Evolutionary conservation across 768 basidiomycete species (phyloP), one percentile per base, ranked within the genome.

Genomic region (Mycena rosella): DNA sequence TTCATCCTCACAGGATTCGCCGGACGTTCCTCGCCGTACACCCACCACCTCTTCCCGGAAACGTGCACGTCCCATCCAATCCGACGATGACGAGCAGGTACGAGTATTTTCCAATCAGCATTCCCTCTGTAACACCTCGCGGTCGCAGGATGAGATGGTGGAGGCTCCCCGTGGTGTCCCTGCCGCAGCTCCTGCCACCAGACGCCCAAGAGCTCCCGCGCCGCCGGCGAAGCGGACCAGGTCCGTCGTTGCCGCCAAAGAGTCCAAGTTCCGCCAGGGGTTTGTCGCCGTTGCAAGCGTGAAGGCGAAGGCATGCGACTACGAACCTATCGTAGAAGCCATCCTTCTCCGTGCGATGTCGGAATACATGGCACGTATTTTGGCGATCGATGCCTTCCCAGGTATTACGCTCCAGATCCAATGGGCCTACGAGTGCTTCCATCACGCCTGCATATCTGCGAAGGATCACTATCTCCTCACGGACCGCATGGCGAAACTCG

Each of bases 261-360:
- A 60, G 59, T 20, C 59, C 5, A 49, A 60, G 34, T 60, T 60
- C 22, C 24, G 34, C 26, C 47, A 60, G 20, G 59, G 48, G 26
- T 51, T 49, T 13, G 48, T 51, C 7, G 26, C 20, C 20, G 34
- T 51, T 9, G 5, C 32, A 14, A 34, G 59, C 2, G 48, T n/a
- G 1, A 60, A 60, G 38, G 36, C 59, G 2, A 60, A 60, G 36
- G 59, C 59, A 2, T 47, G 32, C 2, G 59, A 60, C 20, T 60
- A 60, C 36, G 59, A 48, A 10, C 59, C 59, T 3, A 14, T 51
- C 27, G 34, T 36, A 1, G 48, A 60, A 26, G 59, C 59, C 1
- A 24, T 60, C 9, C 22, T 60, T 7, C 32, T 60, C 24, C 59
- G 59, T 3, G 38, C 59, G 5, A 26, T 13, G 4, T 34, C 14